Conservation (phyloP, 805 yeast species). For the Nakazawaea ernobii region DNA sequence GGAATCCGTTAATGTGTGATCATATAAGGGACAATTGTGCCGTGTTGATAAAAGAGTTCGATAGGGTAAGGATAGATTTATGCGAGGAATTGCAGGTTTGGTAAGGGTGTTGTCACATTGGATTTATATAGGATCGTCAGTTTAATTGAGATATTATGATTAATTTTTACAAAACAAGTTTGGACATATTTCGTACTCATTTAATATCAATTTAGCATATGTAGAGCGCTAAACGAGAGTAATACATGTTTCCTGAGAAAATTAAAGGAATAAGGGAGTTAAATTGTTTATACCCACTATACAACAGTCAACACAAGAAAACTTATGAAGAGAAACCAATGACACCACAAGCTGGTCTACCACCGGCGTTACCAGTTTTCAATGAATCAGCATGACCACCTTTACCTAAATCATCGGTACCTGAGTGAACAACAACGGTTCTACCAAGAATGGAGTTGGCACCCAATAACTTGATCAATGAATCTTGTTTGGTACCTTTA, state of each 20-base stretch:
- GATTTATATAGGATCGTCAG: too few relatives aligned
- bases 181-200: too few relatives aligned
- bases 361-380: constrained; percentile 97
- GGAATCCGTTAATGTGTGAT: constrained; percentile 50
- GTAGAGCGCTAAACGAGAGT: too few relatives aligned
- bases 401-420: constrained; percentile 90
- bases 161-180: too few relatives aligned
- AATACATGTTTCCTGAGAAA: too few relatives aligned
- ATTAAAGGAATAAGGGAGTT: too few relatives aligned
- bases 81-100: constrained; percentile 56
- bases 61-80: constrained; percentile 41
- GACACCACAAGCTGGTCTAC: constrained; percentile 98
- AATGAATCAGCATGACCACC: constrained; percentile 88
- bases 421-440: constrained; percentile 91
- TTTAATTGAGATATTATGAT: too few relatives aligned
- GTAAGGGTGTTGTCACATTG: constrained; percentile 20
- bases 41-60: constrained; percentile 18
- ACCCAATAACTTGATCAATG: constrained; percentile 75
- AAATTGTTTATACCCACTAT: too few relatives aligned
- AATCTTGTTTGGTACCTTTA: constrained; percentile 81
- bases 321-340: constrained; percentile 64
- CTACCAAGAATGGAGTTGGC: constrained; percentile 87
- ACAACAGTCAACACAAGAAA: neutral
- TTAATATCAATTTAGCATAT: too few relatives aligned
- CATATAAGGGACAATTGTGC: constrained; percentile 39